Evolutionary conservation across 2,329 filamentous ascomycete species (phyloP).

Genomic region (Exophiala phaeomuriformis): DNA sequence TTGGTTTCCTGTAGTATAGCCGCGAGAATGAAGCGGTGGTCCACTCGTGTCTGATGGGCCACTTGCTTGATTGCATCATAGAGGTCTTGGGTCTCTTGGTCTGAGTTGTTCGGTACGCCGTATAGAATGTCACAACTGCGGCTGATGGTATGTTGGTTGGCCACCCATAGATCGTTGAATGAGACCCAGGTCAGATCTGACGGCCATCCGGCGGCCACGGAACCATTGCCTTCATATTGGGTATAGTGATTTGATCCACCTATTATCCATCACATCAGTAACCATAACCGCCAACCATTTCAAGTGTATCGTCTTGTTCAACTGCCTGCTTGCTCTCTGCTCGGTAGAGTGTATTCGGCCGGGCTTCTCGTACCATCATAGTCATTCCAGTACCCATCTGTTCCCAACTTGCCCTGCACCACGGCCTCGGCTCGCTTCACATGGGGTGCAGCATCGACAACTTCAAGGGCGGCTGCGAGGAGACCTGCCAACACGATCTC

Average conservation of each 20-base stretch:
- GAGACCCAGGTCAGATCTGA: constrained; percentile 28
- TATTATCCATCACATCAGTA: constrained; percentile 11
- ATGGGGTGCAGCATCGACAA: constrained; percentile 8
- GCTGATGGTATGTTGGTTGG: constrained; percentile 33
- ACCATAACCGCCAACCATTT: background rate
- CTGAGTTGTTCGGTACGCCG: constrained; percentile 33
- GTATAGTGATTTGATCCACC: constrained; percentile 30
- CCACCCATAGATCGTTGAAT: constrained; percentile 26
- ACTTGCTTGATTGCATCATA: constrained; percentile 34
- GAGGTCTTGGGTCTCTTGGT: constrained; percentile 35
- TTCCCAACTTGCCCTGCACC: constrained; percentile 23
- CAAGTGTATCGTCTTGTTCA: background rate
- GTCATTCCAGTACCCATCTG: constrained; percentile 25
- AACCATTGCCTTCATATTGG: constrained; percentile 31
- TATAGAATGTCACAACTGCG: constrained; percentile 33
- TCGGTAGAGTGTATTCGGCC: background rate
- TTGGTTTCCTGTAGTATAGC: constrained; percentile 43
- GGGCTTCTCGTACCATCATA: constrained; percentile 16
- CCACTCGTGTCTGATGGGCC: constrained; percentile 31
- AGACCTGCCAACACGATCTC: constrained; percentile 9
- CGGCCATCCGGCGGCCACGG: constrained; percentile 31
- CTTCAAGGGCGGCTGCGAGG: background rate
- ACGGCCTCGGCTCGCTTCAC: constrained; percentile 15
- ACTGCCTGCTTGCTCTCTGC: too few species aligned
- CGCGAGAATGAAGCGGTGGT: constrained; percentile 39